These are phyloP conservation scores for Pelargonium cotyledonis DNA, from an alignment of 441 rosid genomes.

Conservation along the genomic window DNA sequence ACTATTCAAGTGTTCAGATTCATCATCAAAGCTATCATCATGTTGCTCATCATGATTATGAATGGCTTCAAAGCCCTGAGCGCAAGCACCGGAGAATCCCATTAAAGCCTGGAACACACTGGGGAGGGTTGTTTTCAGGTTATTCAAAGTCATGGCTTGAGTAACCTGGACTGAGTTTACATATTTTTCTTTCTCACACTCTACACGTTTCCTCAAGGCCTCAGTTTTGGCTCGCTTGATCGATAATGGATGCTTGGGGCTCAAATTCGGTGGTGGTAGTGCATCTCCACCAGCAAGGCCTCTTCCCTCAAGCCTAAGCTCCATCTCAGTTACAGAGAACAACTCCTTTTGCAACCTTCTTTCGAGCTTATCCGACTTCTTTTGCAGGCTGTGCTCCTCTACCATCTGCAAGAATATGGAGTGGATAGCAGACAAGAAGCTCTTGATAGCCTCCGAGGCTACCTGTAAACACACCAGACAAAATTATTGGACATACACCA, in stretches of 20 bases:
- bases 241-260: slow-evolving; percentile 67
- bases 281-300: slow-evolving; percentile 30
- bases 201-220: slow-evolving; percentile 48
- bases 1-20: slow-evolving; percentile 28
- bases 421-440: slow-evolving; percentile 58
- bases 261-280: slow-evolving; percentile 26
- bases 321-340: slow-evolving; percentile 50
- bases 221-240: slow-evolving; percentile 59
- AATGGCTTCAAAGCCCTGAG: slow-evolving; percentile 51
- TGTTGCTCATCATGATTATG: slow-evolving; percentile 19
- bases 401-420: slow-evolving; percentile 53
- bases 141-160: slow-evolving; percentile 53
- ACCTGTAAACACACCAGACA: slow-evolving; percentile 28
- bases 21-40: slow-evolving; percentile 23
- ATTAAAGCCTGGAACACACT: slow-evolving; percentile 60
- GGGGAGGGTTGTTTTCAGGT: slow-evolving; percentile 74
- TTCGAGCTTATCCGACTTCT: slow-evolving; percentile 60
- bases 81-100: slow-evolving; percentile 52
- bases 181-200: slow-evolving; percentile 50
- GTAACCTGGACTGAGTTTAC: slow-evolving; percentile 44
- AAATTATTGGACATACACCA: not conserved
- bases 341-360: slow-evolving; percentile 70
- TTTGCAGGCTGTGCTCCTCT: slow-evolving; percentile 50
- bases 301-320: slow-evolving; percentile 45
- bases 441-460: slow-evolving; percentile 70